Evolutionary conservation across 2,329 filamentous ascomycete genomes (phyloP), one percentile per base, ranked within the genome.

Genomic region (Xylaria hypoxylon): DNA sequence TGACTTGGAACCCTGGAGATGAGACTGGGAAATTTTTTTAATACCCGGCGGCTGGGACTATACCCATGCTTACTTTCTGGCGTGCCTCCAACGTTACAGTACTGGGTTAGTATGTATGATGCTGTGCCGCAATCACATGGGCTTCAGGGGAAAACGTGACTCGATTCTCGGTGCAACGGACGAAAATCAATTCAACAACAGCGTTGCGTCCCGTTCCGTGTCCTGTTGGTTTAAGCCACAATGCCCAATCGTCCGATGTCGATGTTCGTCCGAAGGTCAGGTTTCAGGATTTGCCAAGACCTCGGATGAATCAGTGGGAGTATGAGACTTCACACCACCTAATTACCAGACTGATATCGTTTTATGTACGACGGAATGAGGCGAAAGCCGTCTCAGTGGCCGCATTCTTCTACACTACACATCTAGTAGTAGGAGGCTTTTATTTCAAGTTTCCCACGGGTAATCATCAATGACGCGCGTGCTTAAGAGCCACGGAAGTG

Each of bases 51-150:
- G 42, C 42, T 38, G 35, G 40, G 26, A 35, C 28, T n/a, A 19
- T 45, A 19, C 40, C 42, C 50, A 38, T 38, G 40, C 13, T 31
- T 17, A 17, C 2, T 38, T 33, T 6, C 19, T 28, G 19, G 17
- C 28, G 35, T 35, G 44, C 45, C 50, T 55, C 31, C 26, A 38
- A 22, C 50, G 22, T 59, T 31, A 10, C n/a, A 17, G 35, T 38
- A n/a, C n/a, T n/a, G n/a, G n/a, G n/a, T 38, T 5, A 8, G 28
- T 31, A 55, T 28, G n/a, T 35, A 31, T 19, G 45, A 58, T 59
- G 52, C 59, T 22, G 45, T 58, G 31, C 24, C 38, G 63, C 26
- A 5, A 53, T 53, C 64, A 55, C 53, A 62, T 59, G 59, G 47
- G 13, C 40, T 28, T 55, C 42, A 19, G 31, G 45, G 31, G 50